These are phyloP conservation scores for Penicillium sp. DNA, from an alignment of 2,329 filamentous ascomycete genomes.

Conservation along the genomic window DNA sequence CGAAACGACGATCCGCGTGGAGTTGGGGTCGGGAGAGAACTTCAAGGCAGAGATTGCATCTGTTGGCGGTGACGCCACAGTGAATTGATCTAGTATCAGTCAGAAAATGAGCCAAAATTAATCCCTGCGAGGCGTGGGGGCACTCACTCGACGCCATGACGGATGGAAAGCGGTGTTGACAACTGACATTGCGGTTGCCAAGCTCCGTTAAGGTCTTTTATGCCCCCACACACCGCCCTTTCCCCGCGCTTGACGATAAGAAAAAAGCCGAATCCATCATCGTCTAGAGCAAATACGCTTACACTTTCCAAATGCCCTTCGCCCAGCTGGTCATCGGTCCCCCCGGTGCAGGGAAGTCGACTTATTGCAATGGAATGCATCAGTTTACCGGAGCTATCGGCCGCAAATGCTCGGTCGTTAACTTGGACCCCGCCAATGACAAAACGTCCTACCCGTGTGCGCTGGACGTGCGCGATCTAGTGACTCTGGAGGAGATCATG, in stretches of 20 bases:
- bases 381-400: conserved; percentile 96
- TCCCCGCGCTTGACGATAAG: conserved; percentile 25
- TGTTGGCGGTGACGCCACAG: conserved; percentile 71
- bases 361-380: conserved; percentile 98
- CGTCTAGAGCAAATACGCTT: neutral
- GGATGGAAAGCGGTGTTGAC: conserved; percentile 7
- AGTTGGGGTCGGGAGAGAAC: conserved; percentile 71
- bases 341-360: conserved; percentile 92
- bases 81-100: conserved; percentile 59
- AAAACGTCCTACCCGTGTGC: conserved; percentile 81
- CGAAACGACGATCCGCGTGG: conserved; percentile 76
- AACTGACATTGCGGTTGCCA: neutral
- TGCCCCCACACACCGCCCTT: conserved; percentile 30
- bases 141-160: conserved; percentile 43
- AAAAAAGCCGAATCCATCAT: conserved; percentile 9
- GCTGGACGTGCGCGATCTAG: conserved; percentile 79
- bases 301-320: conserved; percentile 46
- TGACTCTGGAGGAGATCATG: conserved; percentile 95
- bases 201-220: conserved; percentile 23
- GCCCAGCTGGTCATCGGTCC: conserved; percentile 87
- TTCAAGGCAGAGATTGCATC: conserved; percentile 82
- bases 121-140: too few relatives aligned
- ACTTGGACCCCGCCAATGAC: conserved; percentile 96
- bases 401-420: conserved; percentile 88
- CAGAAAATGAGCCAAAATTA: too few relatives aligned